Evolutionary conservation across 2,329 filamentous ascomycete species (phyloP).

Genomic region (Botrytis cinerea): DNA sequence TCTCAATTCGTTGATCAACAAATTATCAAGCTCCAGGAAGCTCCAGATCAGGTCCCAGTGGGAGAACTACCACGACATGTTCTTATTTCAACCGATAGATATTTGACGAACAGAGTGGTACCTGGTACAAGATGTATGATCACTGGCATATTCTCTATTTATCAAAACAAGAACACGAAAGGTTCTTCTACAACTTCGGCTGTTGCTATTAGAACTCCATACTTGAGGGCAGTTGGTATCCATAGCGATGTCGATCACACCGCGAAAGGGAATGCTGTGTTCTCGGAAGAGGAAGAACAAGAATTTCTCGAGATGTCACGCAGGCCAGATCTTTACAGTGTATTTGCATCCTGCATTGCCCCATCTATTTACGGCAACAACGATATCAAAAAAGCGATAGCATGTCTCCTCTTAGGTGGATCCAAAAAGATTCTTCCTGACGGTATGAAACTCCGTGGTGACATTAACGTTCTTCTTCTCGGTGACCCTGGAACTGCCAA

Average conservation of each 20-base stretch:
- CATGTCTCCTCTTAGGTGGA: slow-evolving; percentile 88
- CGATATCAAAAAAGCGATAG: slow-evolving; percentile 96
- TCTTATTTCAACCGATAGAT: slow-evolving; percentile 92
- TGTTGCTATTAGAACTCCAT: slow-evolving; percentile 93
- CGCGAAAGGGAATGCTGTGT: slow-evolving; percentile 78
- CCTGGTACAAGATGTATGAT: slow-evolving; percentile 92
- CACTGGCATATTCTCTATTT: slow-evolving; percentile 98
- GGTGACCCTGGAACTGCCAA: slow-evolving; percentile 98
- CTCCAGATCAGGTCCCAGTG: slow-evolving; percentile 94
- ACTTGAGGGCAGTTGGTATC: slow-evolving; percentile 89
- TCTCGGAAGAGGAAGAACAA: slow-evolving; percentile 95
- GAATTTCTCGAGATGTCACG: slow-evolving; percentile 92
- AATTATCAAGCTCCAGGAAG: slow-evolving; percentile 96
- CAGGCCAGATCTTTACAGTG: slow-evolving; percentile 85
- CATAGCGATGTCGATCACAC: slow-evolving; percentile 88
- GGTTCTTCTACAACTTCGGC: slow-evolving; percentile 72
- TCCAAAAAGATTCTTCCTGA: slow-evolving; percentile 98
- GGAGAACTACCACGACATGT: slow-evolving; percentile 95
- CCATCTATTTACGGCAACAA: slow-evolving; percentile 95
- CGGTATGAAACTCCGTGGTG: slow-evolving; percentile 94
- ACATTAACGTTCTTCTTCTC: slow-evolving; percentile 95
- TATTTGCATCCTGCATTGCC: slow-evolving; percentile 89
- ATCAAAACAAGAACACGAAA: slow-evolving; percentile 87
- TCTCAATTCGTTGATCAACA: slow-evolving; percentile 97
- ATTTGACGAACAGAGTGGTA: slow-evolving; percentile 92